Evolutionary conservation across 805 yeast species (phyloP).

Genomic region (Lipomyces mesembrius): DNA sequence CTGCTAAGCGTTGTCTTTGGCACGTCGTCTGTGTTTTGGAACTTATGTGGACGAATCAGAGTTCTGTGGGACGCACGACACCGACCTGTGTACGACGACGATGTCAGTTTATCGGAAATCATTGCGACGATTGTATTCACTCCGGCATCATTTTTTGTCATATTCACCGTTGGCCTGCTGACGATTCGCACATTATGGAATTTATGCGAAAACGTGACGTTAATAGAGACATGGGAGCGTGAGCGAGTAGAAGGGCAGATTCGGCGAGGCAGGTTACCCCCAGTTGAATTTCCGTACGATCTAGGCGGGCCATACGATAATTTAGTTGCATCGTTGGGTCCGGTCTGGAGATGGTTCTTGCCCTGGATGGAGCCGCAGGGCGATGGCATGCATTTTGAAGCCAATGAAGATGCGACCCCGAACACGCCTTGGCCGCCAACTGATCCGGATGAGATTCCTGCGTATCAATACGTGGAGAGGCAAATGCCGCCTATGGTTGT

Average conservation of each 20-base stretch:
- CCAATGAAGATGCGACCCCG: conserved; percentile 54
- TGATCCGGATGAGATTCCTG: conserved; percentile 57
- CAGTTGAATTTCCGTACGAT: conserved; percentile 78
- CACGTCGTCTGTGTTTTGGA: conserved; percentile 49
- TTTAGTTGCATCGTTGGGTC: conserved; percentile 60
- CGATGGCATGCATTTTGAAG: conserved; percentile 62
- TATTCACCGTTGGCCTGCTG: conserved; percentile 62
- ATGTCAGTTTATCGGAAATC: conserved; percentile 67
- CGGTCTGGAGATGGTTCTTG: conserved; percentile 64
- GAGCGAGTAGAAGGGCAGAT: conserved; percentile 77
- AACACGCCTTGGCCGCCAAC: conserved; percentile 94
- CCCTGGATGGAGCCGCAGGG: conserved; percentile 72
- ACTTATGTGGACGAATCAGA: conserved; percentile 50
- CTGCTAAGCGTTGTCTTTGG: conserved; percentile 60
- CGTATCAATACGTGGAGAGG: conserved; percentile 4
- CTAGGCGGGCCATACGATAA: conserved; percentile 67
- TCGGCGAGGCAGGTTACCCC: conserved; percentile 43
- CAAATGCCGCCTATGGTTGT: conserved; percentile 10
- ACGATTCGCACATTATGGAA: conserved; percentile 64
- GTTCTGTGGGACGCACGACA: conserved; percentile 50
- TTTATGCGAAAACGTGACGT: conserved; percentile 71
- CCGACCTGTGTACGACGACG: conserved; percentile 46
- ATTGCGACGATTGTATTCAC: conserved; percentile 58
- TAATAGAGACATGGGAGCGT: conserved; percentile 89
- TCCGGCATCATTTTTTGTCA: conserved; percentile 63